Base-by-base conservation (phyloP, 257 asterid species). In the Solanum piurae region DNA sequence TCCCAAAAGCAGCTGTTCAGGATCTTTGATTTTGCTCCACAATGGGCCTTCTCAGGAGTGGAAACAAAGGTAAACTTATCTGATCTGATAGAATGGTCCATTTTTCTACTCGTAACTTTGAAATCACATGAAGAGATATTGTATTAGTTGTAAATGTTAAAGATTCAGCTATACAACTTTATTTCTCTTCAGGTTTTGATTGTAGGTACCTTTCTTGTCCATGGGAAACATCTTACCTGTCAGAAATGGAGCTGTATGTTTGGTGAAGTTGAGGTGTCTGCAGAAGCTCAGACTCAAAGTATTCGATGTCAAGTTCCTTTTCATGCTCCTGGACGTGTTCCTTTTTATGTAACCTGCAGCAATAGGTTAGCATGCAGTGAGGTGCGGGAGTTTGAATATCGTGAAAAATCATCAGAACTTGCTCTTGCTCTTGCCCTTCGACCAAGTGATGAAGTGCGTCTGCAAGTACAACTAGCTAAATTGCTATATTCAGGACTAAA, bases 301-400 rank as follows among this genome's bases (percentile, higher is more conserved):
- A 60, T 90, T 52, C 84, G 88, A 42, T 88, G 92, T 79, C 89
- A 72, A 83, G 88, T 86, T 82, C 92, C 90, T 74, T 69, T 21
- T 86, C 90, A 82, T 74, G 58, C 85, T 83, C 88, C 92, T 88
- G 88, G 90, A 6, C 76, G 74, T 55, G 89, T 90, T 66, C 90
- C 90, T 12, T 88, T 90, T 88, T 88, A 88, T 88, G 52, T 90
- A 33, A 90, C 89, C 34, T 83, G 92, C 84, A 62, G 89, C 34
- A 86, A 90, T 36, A 87, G 90, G 79, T 64, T 90, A 64, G 88
- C 92, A 9, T 86, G 92, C 88, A 90, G 90, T 64, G 90, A 90
- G 86, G 88, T 90, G 52, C 79, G 85, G 74, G 88, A 88, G 89
- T 90, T 90, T 85, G 90, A 90, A 71, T 88, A 58, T 75, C 75